Percentiles rank a stretch among this genome's conserved stretches.
phyloP scores from a whole-genome alignment of 2,329 filamentous ascomycete species.

The Epichloe typhina region DNA sequence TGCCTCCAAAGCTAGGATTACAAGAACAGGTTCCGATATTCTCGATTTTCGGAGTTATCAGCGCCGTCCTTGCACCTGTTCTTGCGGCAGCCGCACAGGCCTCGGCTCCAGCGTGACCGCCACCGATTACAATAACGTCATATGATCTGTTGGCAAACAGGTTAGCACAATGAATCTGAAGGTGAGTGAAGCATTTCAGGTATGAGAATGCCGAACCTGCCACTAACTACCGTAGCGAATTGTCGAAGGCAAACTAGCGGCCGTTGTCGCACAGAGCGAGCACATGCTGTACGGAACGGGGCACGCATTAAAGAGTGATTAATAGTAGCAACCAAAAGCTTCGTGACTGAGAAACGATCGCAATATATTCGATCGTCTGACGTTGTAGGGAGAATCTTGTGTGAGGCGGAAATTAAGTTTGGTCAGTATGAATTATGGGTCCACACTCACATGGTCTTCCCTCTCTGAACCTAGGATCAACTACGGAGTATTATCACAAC shows the following conservation, averaged over 20 bases:
- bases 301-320: slow-evolving; percentile 16
- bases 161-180: background rate
- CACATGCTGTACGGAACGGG: slow-evolving; percentile 12
- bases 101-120: slow-evolving; percentile 90
- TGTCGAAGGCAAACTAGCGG: slow-evolving; percentile 9
- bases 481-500: too few relatives aligned
- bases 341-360: background rate
- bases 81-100: slow-evolving; percentile 84
- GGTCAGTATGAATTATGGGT: too few relatives aligned
- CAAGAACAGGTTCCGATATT: slow-evolving; percentile 94
- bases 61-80: slow-evolving; percentile 73
- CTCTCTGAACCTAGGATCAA: too few relatives aligned
- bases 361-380: background rate
- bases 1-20: slow-evolving; percentile 96
- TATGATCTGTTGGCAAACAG: slow-evolving; percentile 40
- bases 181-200: background rate
- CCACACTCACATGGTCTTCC: too few relatives aligned
- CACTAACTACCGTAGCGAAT: slow-evolving; percentile 18
- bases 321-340: too few relatives aligned
- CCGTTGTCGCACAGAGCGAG: slow-evolving; percentile 10
- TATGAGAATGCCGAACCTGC: background rate
- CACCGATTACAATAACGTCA: slow-evolving; percentile 91
- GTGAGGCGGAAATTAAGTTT: background rate
- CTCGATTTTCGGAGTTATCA: slow-evolving; percentile 76
- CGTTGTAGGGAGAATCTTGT: background rate